Evolutionary conservation across 805 yeast species (phyloP).

Genomic region (Brettanomyces nanus): DNA sequence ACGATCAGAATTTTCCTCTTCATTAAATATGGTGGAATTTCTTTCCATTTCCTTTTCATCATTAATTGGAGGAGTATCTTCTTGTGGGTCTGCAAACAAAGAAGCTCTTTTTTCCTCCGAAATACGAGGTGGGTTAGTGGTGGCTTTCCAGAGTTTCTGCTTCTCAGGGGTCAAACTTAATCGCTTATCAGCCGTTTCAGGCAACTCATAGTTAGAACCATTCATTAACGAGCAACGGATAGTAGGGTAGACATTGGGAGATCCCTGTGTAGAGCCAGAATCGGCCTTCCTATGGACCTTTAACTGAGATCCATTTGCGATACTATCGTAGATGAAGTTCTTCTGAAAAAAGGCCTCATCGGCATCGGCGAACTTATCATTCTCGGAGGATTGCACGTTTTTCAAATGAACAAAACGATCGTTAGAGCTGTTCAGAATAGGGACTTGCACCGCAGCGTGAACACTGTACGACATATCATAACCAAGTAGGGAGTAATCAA

Average conservation of each 20-base stretch:
- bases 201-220: slow-evolving; percentile 21
- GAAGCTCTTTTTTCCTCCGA: slow-evolving; percentile 11
- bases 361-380: slow-evolving; percentile 25
- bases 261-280: slow-evolving; percentile 16
- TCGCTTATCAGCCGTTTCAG: slow-evolving; percentile 13
- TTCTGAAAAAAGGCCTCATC: slow-evolving; percentile 11
- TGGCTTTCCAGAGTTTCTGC: slow-evolving; percentile 5
- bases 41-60: background rate
- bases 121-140: background rate
- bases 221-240: slow-evolving; percentile 22
- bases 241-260: slow-evolving; percentile 6
- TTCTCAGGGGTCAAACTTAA: slow-evolving; percentile 22
- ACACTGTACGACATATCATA: slow-evolving; percentile 23
- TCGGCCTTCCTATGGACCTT: slow-evolving; percentile 23
- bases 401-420: slow-evolving; percentile 11
- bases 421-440: slow-evolving; percentile 17
- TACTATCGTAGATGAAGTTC: slow-evolving; percentile 4
- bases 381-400: background rate
- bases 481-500: slow-evolving; percentile 18
- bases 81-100: slow-evolving; percentile 23
- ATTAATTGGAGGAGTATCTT: slow-evolving; percentile 7
- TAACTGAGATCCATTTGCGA: slow-evolving; percentile 9
- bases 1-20: slow-evolving; percentile 7
- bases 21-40: slow-evolving; percentile 7
- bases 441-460: slow-evolving; percentile 26